Base-by-base conservation (phyloP, 805 yeast species). In the Pichia cephalocereana region DNA sequence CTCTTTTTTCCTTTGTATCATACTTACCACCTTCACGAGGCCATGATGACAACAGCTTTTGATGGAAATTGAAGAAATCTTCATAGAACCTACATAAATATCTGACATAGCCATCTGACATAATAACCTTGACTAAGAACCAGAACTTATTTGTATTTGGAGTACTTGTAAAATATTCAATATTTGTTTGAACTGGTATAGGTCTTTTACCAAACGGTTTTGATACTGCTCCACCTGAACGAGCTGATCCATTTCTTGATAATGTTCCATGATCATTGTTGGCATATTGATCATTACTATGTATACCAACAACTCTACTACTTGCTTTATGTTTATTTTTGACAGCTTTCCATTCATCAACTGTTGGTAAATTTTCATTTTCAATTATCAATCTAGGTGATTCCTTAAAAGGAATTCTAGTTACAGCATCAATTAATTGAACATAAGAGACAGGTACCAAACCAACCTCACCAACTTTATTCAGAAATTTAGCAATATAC, bases 401-500 rank as follows among this genome's bases (percentile, higher is more conserved):
- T 70, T 55, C 79, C 71, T 28, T 73, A 75, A 44, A 84, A 71
- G 47, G 83, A 72, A 57, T 73, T 69, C 47, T 83, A 78, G 86
- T 73, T 26, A 80, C 70, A 50, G 89, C 75, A 64, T 93, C 96
- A 39, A 91, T 79, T 37, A 91, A 76, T 60, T 88, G 86, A 26
- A 93, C 93, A 59, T 86, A 93, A 18, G 86, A 78, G 6, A 87
- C 90, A 0, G 99, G 99, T 8, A 93, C 95, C 42, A 93, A 72
- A 1, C 99, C 99, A 0, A 98, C 98, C 0, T 97, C 99, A 27
- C 99, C 98, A 38, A 93, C 71, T 47, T 97, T 73, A 51, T 91
- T 95, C 40, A 93, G 86, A 14, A 96, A 96, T 64, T 93, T 93
- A 6, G 97, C 98, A 51, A 93, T 93, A 58, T 89, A 90, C 99